phyloP scores from a whole-genome alignment of 202 grass and related monocot genomes.

The Miscanthus sacchariflorus region DNA sequence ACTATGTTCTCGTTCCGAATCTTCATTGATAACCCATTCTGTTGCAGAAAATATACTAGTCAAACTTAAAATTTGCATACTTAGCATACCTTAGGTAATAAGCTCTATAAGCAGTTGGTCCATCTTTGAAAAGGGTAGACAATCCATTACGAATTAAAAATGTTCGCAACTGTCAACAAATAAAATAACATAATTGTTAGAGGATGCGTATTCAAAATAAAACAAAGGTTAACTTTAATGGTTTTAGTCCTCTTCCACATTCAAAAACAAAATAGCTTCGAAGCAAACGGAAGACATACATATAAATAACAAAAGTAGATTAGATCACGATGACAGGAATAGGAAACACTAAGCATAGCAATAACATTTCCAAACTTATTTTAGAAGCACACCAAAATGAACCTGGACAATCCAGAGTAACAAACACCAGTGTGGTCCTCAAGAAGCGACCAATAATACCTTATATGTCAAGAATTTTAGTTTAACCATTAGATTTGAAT shows the following conservation, averaged over 20 bases:
- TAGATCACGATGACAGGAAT: constrained; percentile 23
- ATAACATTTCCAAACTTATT: constrained; percentile 25
- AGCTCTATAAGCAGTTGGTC: constrained; percentile 84
- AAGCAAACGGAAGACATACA: constrained; percentile 1
- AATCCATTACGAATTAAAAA: constrained; percentile 99
- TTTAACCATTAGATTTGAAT: constrained; percentile 98
- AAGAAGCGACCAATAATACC: constrained; percentile 43
- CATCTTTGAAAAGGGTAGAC: constrained; percentile 91
- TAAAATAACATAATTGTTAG: constrained; percentile 46
- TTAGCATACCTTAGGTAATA: constrained; percentile 87
- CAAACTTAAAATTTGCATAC: constrained; percentile 11
- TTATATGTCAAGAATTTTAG: constrained; percentile 99
- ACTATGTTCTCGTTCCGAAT: neutral
- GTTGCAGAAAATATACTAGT: constrained; percentile 18
- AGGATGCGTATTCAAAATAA: constrained; percentile 36
- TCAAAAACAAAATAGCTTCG: constrained; percentile 31
- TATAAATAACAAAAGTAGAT: constrained; percentile 21
- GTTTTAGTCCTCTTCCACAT: neutral
- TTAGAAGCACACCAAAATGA: constrained; percentile 16
- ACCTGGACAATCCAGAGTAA: constrained; percentile 29
- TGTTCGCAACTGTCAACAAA: constrained; percentile 74
- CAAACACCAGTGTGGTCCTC: constrained; percentile 3
- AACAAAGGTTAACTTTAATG: constrained; percentile 30
- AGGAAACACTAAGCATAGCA: neutral
- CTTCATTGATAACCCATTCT: constrained; percentile 26